Evolutionary conservation across 2,329 filamentous ascomycete genomes (phyloP), one percentile per base, ranked within the genome.

Genomic region (Echinosphaeria canescens): DNA sequence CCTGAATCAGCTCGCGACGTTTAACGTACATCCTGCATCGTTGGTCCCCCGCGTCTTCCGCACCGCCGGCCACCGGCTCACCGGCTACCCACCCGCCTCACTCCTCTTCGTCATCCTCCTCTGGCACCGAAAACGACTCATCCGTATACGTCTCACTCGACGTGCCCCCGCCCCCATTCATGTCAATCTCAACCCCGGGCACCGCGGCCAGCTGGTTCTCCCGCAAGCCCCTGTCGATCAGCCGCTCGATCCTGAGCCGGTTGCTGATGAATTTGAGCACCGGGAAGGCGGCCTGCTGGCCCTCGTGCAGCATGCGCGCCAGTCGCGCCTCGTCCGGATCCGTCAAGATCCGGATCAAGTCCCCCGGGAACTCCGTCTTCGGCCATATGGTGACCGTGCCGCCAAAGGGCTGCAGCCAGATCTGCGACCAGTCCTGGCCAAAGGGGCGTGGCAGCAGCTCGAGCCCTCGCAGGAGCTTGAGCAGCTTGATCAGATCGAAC

Each of bases 331-430:
- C 56, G 23, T 68, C 73, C 0, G 88, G 88, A 42, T 98, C 88
- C 1, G 73, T 70, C 2, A 98, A 60, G 33, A 98, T 91, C 38
- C 79, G 67, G 43, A 62, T 70, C 44, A 93, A 90, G 50, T 98
- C 88, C n/a, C n/a, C n/a, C 2, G 69, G 75, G 2, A 68, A 52
- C 3, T 71, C 54, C 10, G 71, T 74, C 45, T 82, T 81, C 6
- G 88, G 88, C 84, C 85, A 95, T 41, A 98, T 84, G 10, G 88
- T 98, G 34, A 95, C 75, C 8, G 81, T 95, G 15, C 88, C 88
- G 34, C 75, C 76, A 47, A 98, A 98, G 31, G 82, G 70, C 46
- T 98, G 88, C 25, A 98, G 62, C 79, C 85, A 98, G 13, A 98
- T 70, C 48, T 92, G 78, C 31, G 75, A 84, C 88, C 88, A 98